Percentiles rank a stretch among this genome's conserved stretches.
These are phyloP conservation scores for Beauveria australis DNA, from an alignment of 2,329 filamentous ascomycete genomes.

Conservation along the genomic window DNA sequence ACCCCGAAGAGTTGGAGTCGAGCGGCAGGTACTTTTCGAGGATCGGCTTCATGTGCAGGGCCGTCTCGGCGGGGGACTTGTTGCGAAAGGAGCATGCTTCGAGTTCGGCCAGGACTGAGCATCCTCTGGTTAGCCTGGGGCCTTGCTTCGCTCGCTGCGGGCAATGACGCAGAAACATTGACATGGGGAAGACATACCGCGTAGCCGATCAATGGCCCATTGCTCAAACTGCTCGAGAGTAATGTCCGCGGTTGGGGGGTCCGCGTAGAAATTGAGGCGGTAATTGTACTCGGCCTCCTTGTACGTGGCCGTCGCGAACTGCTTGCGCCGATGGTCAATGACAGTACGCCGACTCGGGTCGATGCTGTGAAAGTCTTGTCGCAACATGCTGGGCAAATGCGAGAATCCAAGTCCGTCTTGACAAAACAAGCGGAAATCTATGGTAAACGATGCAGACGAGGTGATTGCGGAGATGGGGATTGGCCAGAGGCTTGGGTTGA, in stretches of 20 bases:
- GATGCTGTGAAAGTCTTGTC: slow-evolving; percentile 44
- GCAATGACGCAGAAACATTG: background rate
- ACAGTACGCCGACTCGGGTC: slow-evolving; percentile 67
- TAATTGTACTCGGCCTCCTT: slow-evolving; percentile 73
- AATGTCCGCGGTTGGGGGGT: slow-evolving; percentile 86
- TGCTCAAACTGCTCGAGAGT: slow-evolving; percentile 96
- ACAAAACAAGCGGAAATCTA: background rate
- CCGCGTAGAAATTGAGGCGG: slow-evolving; percentile 84
- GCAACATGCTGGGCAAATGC: slow-evolving; percentile 32
- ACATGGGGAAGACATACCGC: slow-evolving; percentile 42
- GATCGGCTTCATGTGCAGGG: slow-evolving; percentile 73
- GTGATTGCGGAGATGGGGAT: slow-evolving; percentile 3
- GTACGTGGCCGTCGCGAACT: slow-evolving; percentile 72
- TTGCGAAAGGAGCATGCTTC: slow-evolving; percentile 96
- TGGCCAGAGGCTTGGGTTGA: background rate
- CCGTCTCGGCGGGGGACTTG: slow-evolving; percentile 73
- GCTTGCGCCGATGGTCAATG: slow-evolving; percentile 74
- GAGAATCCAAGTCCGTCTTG: background rate
- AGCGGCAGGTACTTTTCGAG: slow-evolving; percentile 83
- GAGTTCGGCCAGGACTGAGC: slow-evolving; percentile 70
- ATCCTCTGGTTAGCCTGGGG: background rate
- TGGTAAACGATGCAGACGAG: background rate
- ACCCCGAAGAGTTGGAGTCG: slow-evolving; percentile 61
- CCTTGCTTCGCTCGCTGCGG: background rate
- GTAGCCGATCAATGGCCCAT: slow-evolving; percentile 91